Base-by-base conservation (phyloP, 148 eudicot genomes). In the Chenopodium quinoa region DNA sequence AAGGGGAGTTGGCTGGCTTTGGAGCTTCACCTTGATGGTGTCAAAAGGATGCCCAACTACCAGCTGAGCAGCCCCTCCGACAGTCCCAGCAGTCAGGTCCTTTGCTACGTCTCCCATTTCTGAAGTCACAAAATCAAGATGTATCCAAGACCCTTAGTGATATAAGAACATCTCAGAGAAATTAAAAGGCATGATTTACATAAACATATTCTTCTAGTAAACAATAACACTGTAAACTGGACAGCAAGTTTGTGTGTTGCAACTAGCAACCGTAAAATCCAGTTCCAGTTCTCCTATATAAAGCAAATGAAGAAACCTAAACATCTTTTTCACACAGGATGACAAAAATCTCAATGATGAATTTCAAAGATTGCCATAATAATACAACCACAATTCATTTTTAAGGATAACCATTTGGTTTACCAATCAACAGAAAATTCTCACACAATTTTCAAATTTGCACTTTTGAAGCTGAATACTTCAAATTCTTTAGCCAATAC, bases 11-110 rank as follows among this genome's bases (percentile, higher is more conserved):
- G 98, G 97, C 86, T 96, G 99, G 86, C 98, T 93, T 86, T 96
- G 99, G 86, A 96, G 97, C 84, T 96, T 96, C 71, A 96, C 99
- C 84, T 96, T 96, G 86, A 96, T 93, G 66, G 99, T 96, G 79
- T 96, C 99, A 78, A 96, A 96, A 34, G 99, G 99, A 84, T 96
- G 99, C 71, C 99, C 99, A 6, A 88, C 92, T 34, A 96, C 69
- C 79, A 96, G 85, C 86, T 96, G 99, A 34, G 99, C 94, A 22
- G 91, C 97, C 52, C 99, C 99, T 72, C 99, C 98, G 19, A 96
- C 90, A 16, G 99, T 96, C 74, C 99, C 99, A 13, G 99, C 87
- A 22, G 91, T 77, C n/a, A 96, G 85, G 86, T 96, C 99, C 85
- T 96, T 96, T 13, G 94, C 97, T 76, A 92, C 91, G 29, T 96